Conservation (phyloP, 805 yeast species). For the Debaryomyces tyrocola region DNA sequence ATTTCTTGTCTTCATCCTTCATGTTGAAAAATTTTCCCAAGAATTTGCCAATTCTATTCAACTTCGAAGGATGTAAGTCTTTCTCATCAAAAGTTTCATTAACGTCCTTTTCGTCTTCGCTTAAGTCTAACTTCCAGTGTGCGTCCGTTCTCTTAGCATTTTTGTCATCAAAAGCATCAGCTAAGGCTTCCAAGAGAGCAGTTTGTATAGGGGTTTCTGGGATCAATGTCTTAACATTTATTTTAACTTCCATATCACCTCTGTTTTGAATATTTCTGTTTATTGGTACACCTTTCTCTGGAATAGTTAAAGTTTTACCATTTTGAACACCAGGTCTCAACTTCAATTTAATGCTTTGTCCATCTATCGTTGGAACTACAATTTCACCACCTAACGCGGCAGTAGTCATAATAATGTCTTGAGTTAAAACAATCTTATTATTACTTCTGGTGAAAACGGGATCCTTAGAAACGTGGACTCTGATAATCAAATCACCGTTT, state of each 20-base stretch:
- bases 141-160: constrained; percentile 70
- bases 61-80: constrained; percentile 48
- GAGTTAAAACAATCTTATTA: constrained; percentile 62
- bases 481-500: constrained; percentile 86
- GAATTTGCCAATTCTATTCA: constrained; percentile 58
- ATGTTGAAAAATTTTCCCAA: constrained; percentile 58
- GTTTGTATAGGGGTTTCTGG: constrained; percentile 84
- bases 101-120: constrained; percentile 18
- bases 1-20: constrained; percentile 13
- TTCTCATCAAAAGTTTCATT: constrained; percentile 30
- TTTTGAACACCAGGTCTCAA: constrained; percentile 83
- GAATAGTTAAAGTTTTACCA: constrained; percentile 71
- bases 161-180: constrained; percentile 82
- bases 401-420: constrained; percentile 85
- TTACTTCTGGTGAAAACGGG: constrained; percentile 65
- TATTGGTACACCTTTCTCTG: constrained; percentile 85
- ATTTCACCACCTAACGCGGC: constrained; percentile 95
- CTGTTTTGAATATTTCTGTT: constrained; percentile 51
- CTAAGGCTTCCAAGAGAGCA: constrained; percentile 89
- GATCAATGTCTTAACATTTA: constrained; percentile 67
- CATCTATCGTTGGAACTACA: constrained; percentile 88
- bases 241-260: constrained; percentile 78
- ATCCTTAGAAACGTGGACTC: constrained; percentile 78
- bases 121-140: constrained; percentile 36
- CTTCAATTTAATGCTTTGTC: constrained; percentile 69